phyloP scores from a whole-genome alignment of 2,329 filamentous ascomycete genomes.

The Penicillium olsonii region DNA sequence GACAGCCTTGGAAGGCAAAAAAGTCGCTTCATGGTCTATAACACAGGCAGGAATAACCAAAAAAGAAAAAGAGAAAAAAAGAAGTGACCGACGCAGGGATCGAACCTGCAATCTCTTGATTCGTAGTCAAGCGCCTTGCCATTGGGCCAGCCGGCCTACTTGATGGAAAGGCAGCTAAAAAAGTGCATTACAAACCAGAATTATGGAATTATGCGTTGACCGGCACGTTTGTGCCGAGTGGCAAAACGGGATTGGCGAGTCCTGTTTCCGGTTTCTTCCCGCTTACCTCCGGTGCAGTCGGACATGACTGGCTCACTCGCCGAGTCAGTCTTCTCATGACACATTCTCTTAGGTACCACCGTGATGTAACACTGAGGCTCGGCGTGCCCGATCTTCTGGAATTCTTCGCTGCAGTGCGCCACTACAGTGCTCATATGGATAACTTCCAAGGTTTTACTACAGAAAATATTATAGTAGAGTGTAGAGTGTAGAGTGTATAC shows the following conservation, averaged over 20 bases:
- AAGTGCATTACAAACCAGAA: too few species aligned
- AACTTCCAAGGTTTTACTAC: too few species aligned
- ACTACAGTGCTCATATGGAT: neutral
- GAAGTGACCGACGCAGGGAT: slow-evolving; percentile 42
- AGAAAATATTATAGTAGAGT: too few species aligned
- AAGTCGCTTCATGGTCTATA: too few species aligned
- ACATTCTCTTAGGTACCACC: neutral
- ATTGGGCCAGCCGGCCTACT: slow-evolving; percentile 49
- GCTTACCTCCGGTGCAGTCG: neutral
- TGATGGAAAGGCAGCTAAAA: neutral
- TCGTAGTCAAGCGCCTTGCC: slow-evolving; percentile 56
- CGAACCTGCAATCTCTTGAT: slow-evolving; percentile 56
- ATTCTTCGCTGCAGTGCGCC: slow-evolving; percentile 35
- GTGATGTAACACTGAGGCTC: slow-evolving; percentile 18
- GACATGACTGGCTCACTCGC: neutral
- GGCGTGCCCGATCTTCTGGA: slow-evolving; percentile 33
- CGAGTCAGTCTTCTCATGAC: neutral
- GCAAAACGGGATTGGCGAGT: neutral
- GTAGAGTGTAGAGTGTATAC: too few species aligned
- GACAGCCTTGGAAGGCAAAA: too few species aligned
- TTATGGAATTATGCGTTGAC: too few species aligned
- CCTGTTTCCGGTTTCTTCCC: slow-evolving; percentile 12
- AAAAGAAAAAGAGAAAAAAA: slow-evolving; percentile 7
- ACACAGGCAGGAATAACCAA: too few species aligned
- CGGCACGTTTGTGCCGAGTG: slow-evolving; percentile 30